Conservation (phyloP, 2,329 filamentous ascomycete species). For the Aureobasidium namibiae region DNA sequence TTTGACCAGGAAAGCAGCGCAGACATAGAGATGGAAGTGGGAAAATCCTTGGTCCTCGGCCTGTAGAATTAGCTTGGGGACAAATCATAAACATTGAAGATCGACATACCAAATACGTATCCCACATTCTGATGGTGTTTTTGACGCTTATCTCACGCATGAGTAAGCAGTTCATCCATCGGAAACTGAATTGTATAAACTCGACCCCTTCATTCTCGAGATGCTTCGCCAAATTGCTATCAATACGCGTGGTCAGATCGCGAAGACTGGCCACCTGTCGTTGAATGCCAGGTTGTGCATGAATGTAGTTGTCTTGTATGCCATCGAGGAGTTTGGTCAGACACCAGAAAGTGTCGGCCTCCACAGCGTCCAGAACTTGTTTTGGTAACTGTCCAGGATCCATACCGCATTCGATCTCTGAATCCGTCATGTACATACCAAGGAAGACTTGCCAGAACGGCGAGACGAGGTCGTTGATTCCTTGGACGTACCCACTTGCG, state of each 20-base stretch:
- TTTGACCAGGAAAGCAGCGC: conserved; percentile 94
- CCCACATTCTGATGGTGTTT: conserved; percentile 99
- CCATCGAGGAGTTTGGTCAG: conserved; percentile 95
- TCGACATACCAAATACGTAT: conserved; percentile 94
- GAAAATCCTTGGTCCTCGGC: conserved; percentile 98
- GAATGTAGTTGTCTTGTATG: conserved; percentile 98
- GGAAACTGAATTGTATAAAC: conserved; percentile 98
- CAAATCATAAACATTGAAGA: conserved; percentile 14
- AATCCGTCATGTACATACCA: conserved; percentile 88
- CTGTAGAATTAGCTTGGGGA: conserved; percentile 38
- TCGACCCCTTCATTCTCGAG: conserved; percentile 86
- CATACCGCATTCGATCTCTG: conserved; percentile 88
- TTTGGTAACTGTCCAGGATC: conserved; percentile 89
- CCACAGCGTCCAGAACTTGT: conserved; percentile 87
- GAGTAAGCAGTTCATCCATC: conserved; percentile 98
- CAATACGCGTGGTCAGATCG: conserved; percentile 86
- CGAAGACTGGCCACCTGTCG: conserved; percentile 81
- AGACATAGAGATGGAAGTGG: conserved; percentile 96
- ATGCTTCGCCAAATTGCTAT: conserved; percentile 74
- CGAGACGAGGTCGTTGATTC: conserved; percentile 95
- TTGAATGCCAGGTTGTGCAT: conserved; percentile 93
- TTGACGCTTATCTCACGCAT: conserved; percentile 96
- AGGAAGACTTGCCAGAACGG: conserved; percentile 98
- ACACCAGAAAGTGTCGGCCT: conserved; percentile 98
- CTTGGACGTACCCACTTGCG: conserved; percentile 94